Percentiles rank a stretch among this genome's conserved stretches.
Evolutionary conservation across 805 yeast species (phyloP).

Genomic region (Tetrapisispora fleetii): DNA sequence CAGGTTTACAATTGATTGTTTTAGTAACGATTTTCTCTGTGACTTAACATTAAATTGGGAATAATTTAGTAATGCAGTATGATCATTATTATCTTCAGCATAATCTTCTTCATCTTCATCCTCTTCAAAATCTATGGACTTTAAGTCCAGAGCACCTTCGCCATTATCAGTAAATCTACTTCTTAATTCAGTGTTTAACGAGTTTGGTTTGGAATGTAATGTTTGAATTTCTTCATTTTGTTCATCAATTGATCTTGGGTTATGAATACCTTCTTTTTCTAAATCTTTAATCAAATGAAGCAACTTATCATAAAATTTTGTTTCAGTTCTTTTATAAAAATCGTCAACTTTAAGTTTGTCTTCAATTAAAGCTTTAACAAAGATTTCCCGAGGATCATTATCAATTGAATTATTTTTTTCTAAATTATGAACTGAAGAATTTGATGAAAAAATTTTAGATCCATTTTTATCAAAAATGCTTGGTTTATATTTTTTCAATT

Average conservation of each 20-base stretch:
- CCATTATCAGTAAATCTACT: constrained; percentile 1
- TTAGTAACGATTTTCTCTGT: constrained; percentile 55
- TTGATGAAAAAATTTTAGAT: background rate
- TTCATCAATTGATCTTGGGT: background rate
- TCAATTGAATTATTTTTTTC: constrained; percentile 5
- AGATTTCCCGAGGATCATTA: constrained; percentile 33
- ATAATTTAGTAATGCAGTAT: constrained; percentile 42
- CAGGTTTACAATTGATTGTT: constrained; percentile 49
- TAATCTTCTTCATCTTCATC: constrained; percentile 31
- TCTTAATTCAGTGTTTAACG: background rate
- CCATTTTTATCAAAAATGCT: constrained; percentile 1
- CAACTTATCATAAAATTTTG: constrained; percentile 36
- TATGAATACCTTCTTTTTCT: constrained; percentile 26
- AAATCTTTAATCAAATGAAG: constrained; percentile 40
- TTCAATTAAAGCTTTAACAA: constrained; percentile 35
- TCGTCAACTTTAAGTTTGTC: constrained; percentile 44
- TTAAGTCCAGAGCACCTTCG: background rate
- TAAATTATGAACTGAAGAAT: background rate
- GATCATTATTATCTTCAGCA: constrained; percentile 31
- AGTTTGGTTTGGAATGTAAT: background rate
- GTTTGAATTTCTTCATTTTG: background rate
- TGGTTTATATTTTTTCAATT: constrained; percentile 1
- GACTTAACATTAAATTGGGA: constrained; percentile 39
- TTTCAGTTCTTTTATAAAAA: constrained; percentile 42
- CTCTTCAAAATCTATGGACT: constrained; percentile 3